Base-by-base conservation (phyloP, 2,329 filamentous ascomycete genomes). In the Xylariomycetidae sp. region DNA sequence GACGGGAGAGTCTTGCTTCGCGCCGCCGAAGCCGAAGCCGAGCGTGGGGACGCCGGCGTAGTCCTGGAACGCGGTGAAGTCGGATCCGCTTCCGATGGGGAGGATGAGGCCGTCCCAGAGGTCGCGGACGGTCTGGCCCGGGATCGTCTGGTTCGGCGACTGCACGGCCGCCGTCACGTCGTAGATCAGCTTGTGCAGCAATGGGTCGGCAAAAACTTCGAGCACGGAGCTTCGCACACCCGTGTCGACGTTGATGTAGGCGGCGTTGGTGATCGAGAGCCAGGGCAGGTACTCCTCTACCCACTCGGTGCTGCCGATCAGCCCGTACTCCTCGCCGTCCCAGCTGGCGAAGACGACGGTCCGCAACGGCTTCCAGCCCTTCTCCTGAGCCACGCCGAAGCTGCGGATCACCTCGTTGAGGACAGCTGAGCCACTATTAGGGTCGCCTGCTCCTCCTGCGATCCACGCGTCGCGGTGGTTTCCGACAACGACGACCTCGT, bases 401-500 rank as follows among this genome's bases (percentile, higher is more conserved):
- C 79, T 77, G 15, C 84, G 74, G 30, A 88, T 75, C 2, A 86
- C 77, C 51, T 92, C 86, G 45, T 87, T 88, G 30, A 94, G 56
- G 0, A 80, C 80, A 6, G 86, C 83, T n/a, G 82, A 87, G 33
- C 86, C 86, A 44, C 80, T 84, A 62, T 89, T 89, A 0, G 87
- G 86, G 53, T 94, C 86, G 6, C 73, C 84, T 5, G 86, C 85
- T 13, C 87, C 86, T 14, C 86, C 85, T n/a, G 80, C 79, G 51
- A 88, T 80, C 86, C 86, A 94, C 0, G 89, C 86, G 60, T 95
- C 88, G 20, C 88, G 79, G 54, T 95, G 89, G 53, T 94, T 95
- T n/a, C 89, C 88, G 19, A 97, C 66, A 4, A 98, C 73, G 28
- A 98, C 70, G 1, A 95, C 88, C 53, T 96, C 88, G 49, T 95